Conservation (phyloP, 2,329 filamentous ascomycete genomes). For the Mycosphaerella arachidis region DNA sequence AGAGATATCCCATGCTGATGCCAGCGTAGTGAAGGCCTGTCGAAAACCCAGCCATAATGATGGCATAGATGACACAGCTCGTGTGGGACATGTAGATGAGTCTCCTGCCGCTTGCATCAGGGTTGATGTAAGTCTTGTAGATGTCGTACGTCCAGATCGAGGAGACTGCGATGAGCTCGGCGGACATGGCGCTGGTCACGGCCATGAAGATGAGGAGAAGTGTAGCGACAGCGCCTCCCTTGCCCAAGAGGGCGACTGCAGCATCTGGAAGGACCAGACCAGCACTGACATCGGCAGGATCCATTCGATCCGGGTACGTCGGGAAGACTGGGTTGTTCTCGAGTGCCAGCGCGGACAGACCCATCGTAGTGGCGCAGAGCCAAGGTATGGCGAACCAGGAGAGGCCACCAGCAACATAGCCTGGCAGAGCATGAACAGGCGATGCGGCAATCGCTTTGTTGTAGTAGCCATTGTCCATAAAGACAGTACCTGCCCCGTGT, state of each 20-base stretch:
- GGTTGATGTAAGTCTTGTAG: slow-evolving; percentile 83
- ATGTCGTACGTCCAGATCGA: slow-evolving; percentile 86
- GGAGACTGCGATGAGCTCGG: slow-evolving; percentile 80
- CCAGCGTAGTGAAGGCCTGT: slow-evolving; percentile 59
- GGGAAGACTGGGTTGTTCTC: slow-evolving; percentile 70
- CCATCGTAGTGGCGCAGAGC: slow-evolving; percentile 84
- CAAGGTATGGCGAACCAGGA: slow-evolving; percentile 92
- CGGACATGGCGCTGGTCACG: slow-evolving; percentile 76
- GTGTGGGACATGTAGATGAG: slow-evolving; percentile 77
- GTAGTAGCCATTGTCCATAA: slow-evolving; percentile 75
- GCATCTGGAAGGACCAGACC: slow-evolving; percentile 82
- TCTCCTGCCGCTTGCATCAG: slow-evolving; percentile 65
- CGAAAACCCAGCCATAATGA: slow-evolving; percentile 73
- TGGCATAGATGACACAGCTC: slow-evolving; percentile 67
- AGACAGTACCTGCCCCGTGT: slow-evolving; percentile 67
- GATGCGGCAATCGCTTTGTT: slow-evolving; percentile 90
- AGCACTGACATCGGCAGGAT: slow-evolving; percentile 68
- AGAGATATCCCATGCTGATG: slow-evolving; percentile 83
- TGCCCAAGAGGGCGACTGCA: slow-evolving; percentile 75
- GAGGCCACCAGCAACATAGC: slow-evolving; percentile 81
- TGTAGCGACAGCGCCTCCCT: slow-evolving; percentile 72
- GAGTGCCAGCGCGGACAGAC: slow-evolving; percentile 72
- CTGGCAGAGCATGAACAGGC: slow-evolving; percentile 76
- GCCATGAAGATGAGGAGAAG: slow-evolving; percentile 85
- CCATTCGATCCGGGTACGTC: slow-evolving; percentile 68